Evolutionary conservation across 148 eudicot species (phyloP).

Genomic region (Polygonum aviculare): DNA sequence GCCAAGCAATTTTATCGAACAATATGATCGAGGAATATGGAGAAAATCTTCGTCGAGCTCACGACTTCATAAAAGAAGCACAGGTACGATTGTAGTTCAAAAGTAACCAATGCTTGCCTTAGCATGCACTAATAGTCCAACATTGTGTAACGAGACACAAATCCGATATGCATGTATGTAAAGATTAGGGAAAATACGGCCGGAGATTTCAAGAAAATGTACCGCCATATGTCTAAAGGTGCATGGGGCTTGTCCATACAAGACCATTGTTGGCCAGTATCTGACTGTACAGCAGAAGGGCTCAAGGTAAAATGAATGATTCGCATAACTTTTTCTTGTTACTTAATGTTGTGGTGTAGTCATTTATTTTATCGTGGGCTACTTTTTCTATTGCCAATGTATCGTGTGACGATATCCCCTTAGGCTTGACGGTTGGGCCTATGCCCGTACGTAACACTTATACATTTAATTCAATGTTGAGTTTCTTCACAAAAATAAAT

Average conservation of each 20-base stretch:
- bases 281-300: slow-evolving; percentile 64
- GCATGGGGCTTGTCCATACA: slow-evolving; percentile 60
- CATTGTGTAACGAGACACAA: background rate
- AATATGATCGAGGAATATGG: slow-evolving; percentile 28
- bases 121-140: too few species aligned
- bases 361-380: too few species aligned
- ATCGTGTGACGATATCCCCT: too few species aligned
- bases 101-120: too few species aligned
- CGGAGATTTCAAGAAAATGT: slow-evolving; percentile 41
- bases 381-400: too few species aligned
- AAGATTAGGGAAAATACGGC: slow-evolving; percentile 47
- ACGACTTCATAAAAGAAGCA: slow-evolving; percentile 39
- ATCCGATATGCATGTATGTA: too few species aligned
- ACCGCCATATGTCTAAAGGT: slow-evolving; percentile 51
- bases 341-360: background rate
- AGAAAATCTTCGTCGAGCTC: slow-evolving; percentile 31
- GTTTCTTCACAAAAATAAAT: background rate
- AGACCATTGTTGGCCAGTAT: slow-evolving; percentile 73
- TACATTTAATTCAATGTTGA: background rate
- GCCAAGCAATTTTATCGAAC: slow-evolving; percentile 38
- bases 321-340: background rate
- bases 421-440: too few species aligned
- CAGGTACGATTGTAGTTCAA: slow-evolving; percentile 22
- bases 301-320: slow-evolving; percentile 29
- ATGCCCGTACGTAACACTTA: too few species aligned